Conservation (phyloP, 2,329 filamentous ascomycete species). For the Curvularia lunata region DNA sequence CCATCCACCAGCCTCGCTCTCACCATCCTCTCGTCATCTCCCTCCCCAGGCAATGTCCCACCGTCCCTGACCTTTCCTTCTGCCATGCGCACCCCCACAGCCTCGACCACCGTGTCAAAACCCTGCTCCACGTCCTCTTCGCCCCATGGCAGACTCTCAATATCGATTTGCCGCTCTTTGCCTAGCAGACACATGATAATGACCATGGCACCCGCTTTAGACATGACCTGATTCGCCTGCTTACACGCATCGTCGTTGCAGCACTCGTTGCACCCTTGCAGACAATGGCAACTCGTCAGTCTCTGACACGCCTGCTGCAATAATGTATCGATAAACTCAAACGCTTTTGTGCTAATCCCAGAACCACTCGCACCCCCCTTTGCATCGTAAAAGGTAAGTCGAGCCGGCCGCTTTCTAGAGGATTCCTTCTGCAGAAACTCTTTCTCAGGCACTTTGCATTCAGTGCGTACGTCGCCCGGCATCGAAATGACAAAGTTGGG, state of each 20-base stretch:
- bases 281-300: constrained; percentile 77
- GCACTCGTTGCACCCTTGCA: constrained; percentile 86
- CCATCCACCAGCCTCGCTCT: constrained; percentile 48
- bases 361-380: constrained; percentile 85
- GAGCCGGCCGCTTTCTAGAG: constrained; percentile 79
- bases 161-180: constrained; percentile 75
- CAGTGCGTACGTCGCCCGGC: constrained; percentile 90
- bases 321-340: constrained; percentile 85
- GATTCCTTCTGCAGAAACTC: constrained; percentile 78
- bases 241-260: constrained; percentile 85
- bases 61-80: constrained; percentile 37
- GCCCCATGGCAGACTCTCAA: constrained; percentile 85
- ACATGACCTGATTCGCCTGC: constrained; percentile 89
- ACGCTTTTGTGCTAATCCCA: constrained; percentile 90
- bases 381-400: constrained; percentile 92
- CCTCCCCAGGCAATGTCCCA: constrained; percentile 50
- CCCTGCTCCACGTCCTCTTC: constrained; percentile 73
- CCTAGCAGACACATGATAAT: constrained; percentile 78
- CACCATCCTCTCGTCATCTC: constrained; percentile 49
- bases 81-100: constrained; percentile 67
- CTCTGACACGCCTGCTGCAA: constrained; percentile 77
- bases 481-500: constrained; percentile 90
- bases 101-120: constrained; percentile 81
- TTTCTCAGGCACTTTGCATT: constrained; percentile 89
- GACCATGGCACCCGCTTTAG: constrained; percentile 84